These are phyloP conservation scores for Wickerhamomyces queroliae DNA, from an alignment of 805 yeast species.

Conservation along the genomic window DNA sequence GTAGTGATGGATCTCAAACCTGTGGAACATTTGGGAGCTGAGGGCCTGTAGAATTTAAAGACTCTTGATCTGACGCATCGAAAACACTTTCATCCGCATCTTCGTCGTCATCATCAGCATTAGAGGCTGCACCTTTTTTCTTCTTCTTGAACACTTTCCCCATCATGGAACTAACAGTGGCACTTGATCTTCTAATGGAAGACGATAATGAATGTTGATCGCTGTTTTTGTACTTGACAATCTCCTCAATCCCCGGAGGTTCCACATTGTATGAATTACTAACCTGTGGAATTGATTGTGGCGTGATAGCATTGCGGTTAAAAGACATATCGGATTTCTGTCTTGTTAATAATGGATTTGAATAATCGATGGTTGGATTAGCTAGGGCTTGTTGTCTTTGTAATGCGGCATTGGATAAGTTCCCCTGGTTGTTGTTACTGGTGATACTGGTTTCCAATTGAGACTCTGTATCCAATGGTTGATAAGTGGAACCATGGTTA, in stretches of 20 bases:
- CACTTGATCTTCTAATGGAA: slow-evolving; percentile 37
- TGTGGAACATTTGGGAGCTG: no score
- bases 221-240: slow-evolving; percentile 26
- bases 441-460: slow-evolving; percentile 2
- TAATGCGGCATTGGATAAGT: slow-evolving; percentile 35
- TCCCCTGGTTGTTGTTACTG: neutral
- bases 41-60: neutral
- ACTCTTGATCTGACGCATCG: slow-evolving; percentile 14
- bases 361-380: slow-evolving; percentile 15
- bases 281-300: slow-evolving; percentile 2
- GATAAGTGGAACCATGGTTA: slow-evolving; percentile 22
- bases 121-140: no score
- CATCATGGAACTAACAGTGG: slow-evolving; percentile 32
- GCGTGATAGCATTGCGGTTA: slow-evolving; percentile 6
- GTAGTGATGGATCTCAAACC: no score
- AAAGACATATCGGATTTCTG: slow-evolving; percentile 20
- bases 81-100: slow-evolving; percentile 23
- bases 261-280: slow-evolving; percentile 22
- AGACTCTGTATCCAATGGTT: slow-evolving; percentile 14
- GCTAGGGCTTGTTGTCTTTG: slow-evolving; percentile 33
- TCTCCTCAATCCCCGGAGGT: slow-evolving; percentile 33
- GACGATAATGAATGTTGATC: slow-evolving; percentile 24
- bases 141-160: slow-evolving; percentile 24
- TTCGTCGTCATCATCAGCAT: slow-evolving; percentile 11
- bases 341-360: slow-evolving; percentile 19